Evolutionary conservation across 352 stramenopile species (phyloP), one percentile per base, ranked within the genome.

Genomic region (Sclerospora graminicola): DNA sequence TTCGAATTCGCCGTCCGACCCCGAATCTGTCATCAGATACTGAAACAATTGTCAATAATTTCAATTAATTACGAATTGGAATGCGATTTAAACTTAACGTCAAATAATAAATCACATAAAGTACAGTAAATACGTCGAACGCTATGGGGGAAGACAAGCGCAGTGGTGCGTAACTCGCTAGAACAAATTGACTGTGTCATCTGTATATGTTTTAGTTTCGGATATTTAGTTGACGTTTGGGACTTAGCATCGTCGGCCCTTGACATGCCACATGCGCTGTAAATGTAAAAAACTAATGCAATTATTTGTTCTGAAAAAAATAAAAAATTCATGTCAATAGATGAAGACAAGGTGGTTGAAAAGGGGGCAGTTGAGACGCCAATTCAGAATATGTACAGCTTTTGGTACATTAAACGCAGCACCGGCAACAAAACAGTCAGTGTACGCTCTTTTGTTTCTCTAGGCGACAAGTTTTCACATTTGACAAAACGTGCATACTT

Each of bases 331-430:
- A 16, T 41, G 21, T 39, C 5, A 23, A 9, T 18, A 77, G 66
- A 15, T 29, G 66, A 74, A 11, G 43, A 10, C n/a, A 69, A 56
- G 20, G 5, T 36, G 27, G 38, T 30, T 26, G 63, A 62, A 30
- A 56, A 65, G 24, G 46, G 37, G 15, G 40, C 34, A 9, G 62
- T 26, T 10, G 78, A 93, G 43, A 65, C 60, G 45, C 72, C 75
- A 27, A 85, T 95, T 45, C 84, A 95, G 60, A 94, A 93, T 48
- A 83, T 69, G 64, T 95, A 89, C 65, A 84, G 54, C 61, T 93
- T 93, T 48, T 92, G 80, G 63, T 93, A 91, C 60, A 89, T 90
- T 51, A 93, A 93, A 60, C 77, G 80, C 61, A 90, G 61, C 62
- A 80, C 76, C 8, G 78, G 75, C 29, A 82, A 81, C 60, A 89